Evolutionary conservation across 2,329 filamentous ascomycete genomes (phyloP).

Genomic region (Hypomyces rosellus): DNA sequence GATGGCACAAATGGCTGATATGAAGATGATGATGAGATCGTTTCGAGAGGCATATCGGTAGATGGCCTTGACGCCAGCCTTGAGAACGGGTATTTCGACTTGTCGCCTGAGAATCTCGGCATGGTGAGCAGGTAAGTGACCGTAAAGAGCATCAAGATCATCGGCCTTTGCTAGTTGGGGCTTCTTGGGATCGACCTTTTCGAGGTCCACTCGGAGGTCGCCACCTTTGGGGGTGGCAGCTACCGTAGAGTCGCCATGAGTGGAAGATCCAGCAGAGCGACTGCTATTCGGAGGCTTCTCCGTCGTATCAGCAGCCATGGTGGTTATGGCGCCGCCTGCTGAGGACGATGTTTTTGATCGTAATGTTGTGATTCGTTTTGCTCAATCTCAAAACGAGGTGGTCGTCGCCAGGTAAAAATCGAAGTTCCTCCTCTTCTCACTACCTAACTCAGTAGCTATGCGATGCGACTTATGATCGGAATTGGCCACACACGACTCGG

Average conservation of each 20-base stretch:
- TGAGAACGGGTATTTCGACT: conserved; percentile 57
- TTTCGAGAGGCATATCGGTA: conserved; percentile 64
- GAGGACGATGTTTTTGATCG: no score
- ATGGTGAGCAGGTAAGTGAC: conserved; percentile 59
- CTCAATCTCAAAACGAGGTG: no score
- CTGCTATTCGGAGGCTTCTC: not conserved
- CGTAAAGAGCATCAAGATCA: conserved; percentile 47
- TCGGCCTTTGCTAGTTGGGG: conserved; percentile 19
- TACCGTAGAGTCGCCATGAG: conserved; percentile 7
- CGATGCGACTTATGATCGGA: no score
- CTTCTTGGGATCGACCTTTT: conserved; percentile 9
- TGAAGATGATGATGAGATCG: conserved; percentile 57
- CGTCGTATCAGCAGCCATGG: not conserved
- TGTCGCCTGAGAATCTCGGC: conserved; percentile 62
- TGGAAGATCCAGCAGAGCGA: not conserved
- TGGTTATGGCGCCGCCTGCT: not conserved
- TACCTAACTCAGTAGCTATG: no score
- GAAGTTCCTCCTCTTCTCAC: no score
- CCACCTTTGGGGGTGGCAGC: conserved; percentile 5
- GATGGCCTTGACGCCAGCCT: conserved; percentile 56
- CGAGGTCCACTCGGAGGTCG: not conserved
- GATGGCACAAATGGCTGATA: conserved; percentile 60
- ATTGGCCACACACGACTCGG: no score
- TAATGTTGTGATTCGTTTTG: no score
- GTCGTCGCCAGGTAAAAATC: no score